Conservation (phyloP, 164 flowering plant genomes). For the Malania oleifera region DNA sequence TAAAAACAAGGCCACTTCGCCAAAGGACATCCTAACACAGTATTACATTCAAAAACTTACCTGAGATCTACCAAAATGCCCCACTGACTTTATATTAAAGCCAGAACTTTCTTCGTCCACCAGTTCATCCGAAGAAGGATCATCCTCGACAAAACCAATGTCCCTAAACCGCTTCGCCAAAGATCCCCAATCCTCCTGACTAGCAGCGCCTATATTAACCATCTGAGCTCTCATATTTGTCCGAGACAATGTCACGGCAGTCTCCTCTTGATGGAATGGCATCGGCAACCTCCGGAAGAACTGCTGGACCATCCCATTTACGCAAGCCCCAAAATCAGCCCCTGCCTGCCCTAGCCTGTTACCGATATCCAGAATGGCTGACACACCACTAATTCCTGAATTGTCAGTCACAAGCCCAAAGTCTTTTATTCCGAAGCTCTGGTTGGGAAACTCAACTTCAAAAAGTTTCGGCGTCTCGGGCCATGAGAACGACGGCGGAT, state of each 20-base stretch:
- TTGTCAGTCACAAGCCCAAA: constrained; percentile 34
- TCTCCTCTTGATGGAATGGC: constrained; percentile 57
- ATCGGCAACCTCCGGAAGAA: constrained; percentile 62
- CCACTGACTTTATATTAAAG: constrained; percentile 34
- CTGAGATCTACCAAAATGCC: constrained; percentile 42
- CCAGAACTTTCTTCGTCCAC: constrained; percentile 49
- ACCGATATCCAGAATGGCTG: constrained; percentile 82
- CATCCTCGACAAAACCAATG: constrained; percentile 40
- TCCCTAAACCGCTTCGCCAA: constrained; percentile 42
- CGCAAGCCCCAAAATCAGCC: constrained; percentile 68
- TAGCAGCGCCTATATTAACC: constrained; percentile 22
- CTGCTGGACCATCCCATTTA: constrained; percentile 82
- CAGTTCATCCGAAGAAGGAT: constrained; percentile 21
- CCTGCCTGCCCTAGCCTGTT: constrained; percentile 85
- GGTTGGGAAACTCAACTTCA: constrained; percentile 54
- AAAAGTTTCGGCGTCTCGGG: constrained; percentile 52
- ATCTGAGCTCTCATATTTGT: constrained; percentile 27
- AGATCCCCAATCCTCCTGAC: constrained; percentile 41
- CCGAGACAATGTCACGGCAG: constrained; percentile 21
- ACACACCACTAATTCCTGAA: constrained; percentile 55
- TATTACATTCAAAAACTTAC: constrained; percentile 20
- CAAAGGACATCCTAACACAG: too few relatives aligned
- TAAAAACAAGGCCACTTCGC: too few relatives aligned
- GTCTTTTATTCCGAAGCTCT: constrained; percentile 35
- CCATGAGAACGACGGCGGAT: constrained; percentile 69